phyloP scores from a whole-genome alignment of 1,284 basidiomycete genomes.

The Dichomitus squalens region DNA sequence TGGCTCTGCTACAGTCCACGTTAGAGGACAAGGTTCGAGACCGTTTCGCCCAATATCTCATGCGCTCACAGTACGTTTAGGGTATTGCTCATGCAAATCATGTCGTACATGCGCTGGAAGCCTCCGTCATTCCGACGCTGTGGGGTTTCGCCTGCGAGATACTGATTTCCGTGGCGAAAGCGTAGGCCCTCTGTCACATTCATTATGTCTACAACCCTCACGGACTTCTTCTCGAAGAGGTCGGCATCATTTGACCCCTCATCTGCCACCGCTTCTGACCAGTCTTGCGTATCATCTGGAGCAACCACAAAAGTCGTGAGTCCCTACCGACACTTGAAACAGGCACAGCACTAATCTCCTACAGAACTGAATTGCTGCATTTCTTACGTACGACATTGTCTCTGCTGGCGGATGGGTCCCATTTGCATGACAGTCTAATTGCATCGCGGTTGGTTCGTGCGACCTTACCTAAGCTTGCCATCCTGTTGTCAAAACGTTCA shows the following conservation, averaged over 20 bases:
- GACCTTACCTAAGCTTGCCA: slow-evolving; percentile 51
- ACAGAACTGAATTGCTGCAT: slow-evolving; percentile 9
- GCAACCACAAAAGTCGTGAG: slow-evolving; percentile 52
- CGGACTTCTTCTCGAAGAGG: slow-evolving; percentile 40
- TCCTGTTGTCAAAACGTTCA: slow-evolving; percentile 48
- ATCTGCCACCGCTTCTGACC: slow-evolving; percentile 49
- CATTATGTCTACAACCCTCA: background rate
- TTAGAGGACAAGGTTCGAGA: slow-evolving; percentile 49
- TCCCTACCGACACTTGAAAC: slow-evolving; percentile 3
- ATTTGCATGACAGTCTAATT: slow-evolving; percentile 50
- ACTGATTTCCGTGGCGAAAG: slow-evolving; percentile 47
- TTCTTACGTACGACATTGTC: slow-evolving; percentile 47
- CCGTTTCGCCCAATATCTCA: background rate
- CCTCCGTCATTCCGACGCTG: slow-evolving; percentile 53
- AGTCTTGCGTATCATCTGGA: slow-evolving; percentile 64
- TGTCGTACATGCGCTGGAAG: slow-evolving; percentile 53
- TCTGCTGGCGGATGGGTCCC: slow-evolving; percentile 48
- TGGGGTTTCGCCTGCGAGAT: slow-evolving; percentile 57
- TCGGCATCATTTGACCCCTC: slow-evolving; percentile 52
- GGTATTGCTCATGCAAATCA: slow-evolving; percentile 51
- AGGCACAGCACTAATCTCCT: background rate
- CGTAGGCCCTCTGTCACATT: slow-evolving; percentile 40
- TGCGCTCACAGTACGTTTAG: slow-evolving; percentile 35
- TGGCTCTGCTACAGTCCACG: slow-evolving; percentile 58
- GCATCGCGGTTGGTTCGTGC: slow-evolving; percentile 59